Conservation (phyloP, 495 filamentous ascomycete species). For the Penicillium mononematosum region DNA sequence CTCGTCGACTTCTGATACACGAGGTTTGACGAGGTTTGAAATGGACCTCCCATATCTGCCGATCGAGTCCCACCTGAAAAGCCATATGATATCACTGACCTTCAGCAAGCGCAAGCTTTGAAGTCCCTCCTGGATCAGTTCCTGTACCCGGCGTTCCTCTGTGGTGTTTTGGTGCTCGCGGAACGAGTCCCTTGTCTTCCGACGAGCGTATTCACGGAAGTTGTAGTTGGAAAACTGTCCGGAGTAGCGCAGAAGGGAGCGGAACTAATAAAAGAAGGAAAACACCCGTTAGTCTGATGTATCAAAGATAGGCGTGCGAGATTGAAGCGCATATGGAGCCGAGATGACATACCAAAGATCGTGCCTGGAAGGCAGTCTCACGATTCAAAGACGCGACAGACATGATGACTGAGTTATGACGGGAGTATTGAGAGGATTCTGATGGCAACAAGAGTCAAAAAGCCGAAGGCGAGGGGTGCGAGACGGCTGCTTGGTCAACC, state of each 20-base stretch:
- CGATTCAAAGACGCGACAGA: slow-evolving; percentile 56
- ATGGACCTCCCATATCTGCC: not conserved
- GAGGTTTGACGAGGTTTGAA: not conserved
- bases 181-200: slow-evolving; percentile 86
- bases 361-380: slow-evolving; percentile 66
- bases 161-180: slow-evolving; percentile 66
- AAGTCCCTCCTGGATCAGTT: slow-evolving; percentile 83
- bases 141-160: slow-evolving; percentile 77
- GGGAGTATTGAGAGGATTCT: slow-evolving; percentile 17
- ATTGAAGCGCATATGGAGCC: not conserved
- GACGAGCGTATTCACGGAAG: slow-evolving; percentile 93
- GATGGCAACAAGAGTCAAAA: slow-evolving; percentile 39
- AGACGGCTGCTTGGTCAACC: not conserved
- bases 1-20: not conserved
- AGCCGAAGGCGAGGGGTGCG: not conserved
- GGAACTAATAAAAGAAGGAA: slow-evolving; percentile 59
- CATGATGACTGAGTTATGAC: slow-evolving; percentile 27
- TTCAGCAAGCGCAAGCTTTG: slow-evolving; percentile 88
- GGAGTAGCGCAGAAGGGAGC: slow-evolving; percentile 83
- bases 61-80: not conserved
- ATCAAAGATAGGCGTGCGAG: not conserved
- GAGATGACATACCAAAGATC: slow-evolving; percentile 61
- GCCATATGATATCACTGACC: slow-evolving; percentile 53
- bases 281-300: not conserved
- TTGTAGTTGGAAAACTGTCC: slow-evolving; percentile 91